phyloP scores from a whole-genome alignment of 2,329 filamentous ascomycete genomes.

The Anisogramma anomala region DNA sequence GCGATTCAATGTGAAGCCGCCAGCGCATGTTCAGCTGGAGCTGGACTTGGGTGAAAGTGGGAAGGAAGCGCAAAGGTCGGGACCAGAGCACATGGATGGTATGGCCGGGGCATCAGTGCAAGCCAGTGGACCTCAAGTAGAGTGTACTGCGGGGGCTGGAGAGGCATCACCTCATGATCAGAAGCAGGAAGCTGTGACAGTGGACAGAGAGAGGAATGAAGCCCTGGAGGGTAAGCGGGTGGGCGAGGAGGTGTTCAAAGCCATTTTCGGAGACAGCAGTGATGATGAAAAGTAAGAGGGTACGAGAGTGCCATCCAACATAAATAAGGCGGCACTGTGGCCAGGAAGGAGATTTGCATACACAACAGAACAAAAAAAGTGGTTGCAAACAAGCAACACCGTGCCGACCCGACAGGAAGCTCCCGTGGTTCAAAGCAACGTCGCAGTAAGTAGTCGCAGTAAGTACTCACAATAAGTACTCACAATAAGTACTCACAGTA shows the following conservation, averaged over 20 bases:
- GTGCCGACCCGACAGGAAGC: no score
- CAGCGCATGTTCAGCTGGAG: constrained; percentile 52
- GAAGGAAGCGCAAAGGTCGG: constrained; percentile 10
- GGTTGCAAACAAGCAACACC: no score
- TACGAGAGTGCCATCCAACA: no score
- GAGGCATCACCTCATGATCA: background rate
- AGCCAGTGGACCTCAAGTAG: background rate
- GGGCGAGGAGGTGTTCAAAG: constrained; percentile 71
- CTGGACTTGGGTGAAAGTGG: constrained; percentile 32
- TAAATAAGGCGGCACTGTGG: no score
- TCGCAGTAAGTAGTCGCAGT: no score
- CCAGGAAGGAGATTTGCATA: no score
- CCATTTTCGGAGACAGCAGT: constrained; percentile 86
- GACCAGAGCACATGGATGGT: background rate
- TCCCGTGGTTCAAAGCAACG: no score
- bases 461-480: no score
- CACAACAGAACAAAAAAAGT: background rate
- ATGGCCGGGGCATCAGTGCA: background rate
- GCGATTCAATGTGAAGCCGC: constrained; percentile 76
- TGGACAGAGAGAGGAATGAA: constrained; percentile 68
- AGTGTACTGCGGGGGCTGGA: background rate
- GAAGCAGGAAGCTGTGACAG: constrained; percentile 22
- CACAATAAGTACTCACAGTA: no score
- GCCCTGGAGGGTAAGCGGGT: constrained; percentile 64
- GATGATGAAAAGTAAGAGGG: constrained; percentile 37